phyloP scores from a whole-genome alignment of 768 basidiomycete genomes.

The Pulveroboletus sp. region DNA sequence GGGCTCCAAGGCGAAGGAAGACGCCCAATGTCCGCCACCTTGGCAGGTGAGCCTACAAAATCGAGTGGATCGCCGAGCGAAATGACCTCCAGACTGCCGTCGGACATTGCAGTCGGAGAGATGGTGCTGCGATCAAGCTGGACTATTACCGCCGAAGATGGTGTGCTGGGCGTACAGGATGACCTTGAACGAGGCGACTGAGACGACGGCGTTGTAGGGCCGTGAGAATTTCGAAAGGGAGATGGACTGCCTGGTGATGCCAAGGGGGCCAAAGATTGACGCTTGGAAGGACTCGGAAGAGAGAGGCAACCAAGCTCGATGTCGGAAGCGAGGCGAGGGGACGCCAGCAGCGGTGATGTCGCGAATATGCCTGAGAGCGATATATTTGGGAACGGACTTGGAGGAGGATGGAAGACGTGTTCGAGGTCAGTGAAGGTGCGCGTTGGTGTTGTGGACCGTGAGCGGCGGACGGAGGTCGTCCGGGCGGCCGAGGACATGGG shows the following conservation, averaged over 20 bases:
- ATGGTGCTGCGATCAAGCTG: slow-evolving; percentile 21
- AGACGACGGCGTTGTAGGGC: background rate
- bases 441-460: slow-evolving; percentile 5
- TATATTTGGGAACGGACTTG: slow-evolving; percentile 16
- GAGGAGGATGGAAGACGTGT: slow-evolving; percentile 11
- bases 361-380: slow-evolving; percentile 19
- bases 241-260: slow-evolving; percentile 6
- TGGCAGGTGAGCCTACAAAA: slow-evolving; percentile 7
- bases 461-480: background rate
- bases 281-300: background rate
- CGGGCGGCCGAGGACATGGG: slow-evolving; percentile 6
- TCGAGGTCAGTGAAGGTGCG: background rate
- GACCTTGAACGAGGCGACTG: slow-evolving; percentile 7
- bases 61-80: slow-evolving; percentile 14
- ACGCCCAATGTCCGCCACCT: background rate
- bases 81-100: slow-evolving; percentile 21
- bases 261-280: background rate
- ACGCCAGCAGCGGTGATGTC: background rate
- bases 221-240: background rate
- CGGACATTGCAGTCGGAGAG: slow-evolving; percentile 23
- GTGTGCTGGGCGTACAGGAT: slow-evolving; percentile 9
- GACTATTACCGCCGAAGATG: slow-evolving; percentile 12
- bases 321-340: slow-evolving; percentile 1
- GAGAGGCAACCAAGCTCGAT: background rate
- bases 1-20: slow-evolving; percentile 32